Evolutionary conservation across 495 filamentous ascomycete species (phyloP), one percentile per base, ranked within the genome.

Genomic region (Podospora pseudocomata): DNA sequence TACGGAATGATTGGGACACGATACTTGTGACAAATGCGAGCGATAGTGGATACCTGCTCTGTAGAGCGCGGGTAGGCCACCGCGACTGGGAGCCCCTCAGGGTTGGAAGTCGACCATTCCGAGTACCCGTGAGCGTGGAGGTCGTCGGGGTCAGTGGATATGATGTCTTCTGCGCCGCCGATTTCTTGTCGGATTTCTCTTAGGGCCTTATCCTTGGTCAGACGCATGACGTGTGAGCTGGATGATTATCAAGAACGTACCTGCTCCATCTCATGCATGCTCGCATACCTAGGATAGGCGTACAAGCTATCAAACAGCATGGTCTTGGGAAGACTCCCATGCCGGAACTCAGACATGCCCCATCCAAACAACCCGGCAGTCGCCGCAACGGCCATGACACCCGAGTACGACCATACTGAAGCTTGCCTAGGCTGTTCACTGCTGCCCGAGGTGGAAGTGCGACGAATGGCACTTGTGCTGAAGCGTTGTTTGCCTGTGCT

Each of bases 1-100:
- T 90, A 97, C 0, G 92, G 91, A 71, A 90, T 90, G 83, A 97
- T 92, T 18, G 94, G 94, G 65, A 97, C 86, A 16, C 86, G 87
- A 79, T 93, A 90, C 77, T 91, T 91, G 79, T 89, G 81, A 80
- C 94, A 97, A 61, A 93, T 81, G 73, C 90, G 90, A 11, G 90
- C 92, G 39, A 97, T 92, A 60, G 86, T 75, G 7, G 90, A 89
- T 23, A 97, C 92, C 64, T 97, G 90, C 67, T 91, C 85, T 1
- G 93, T 97, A 5, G 84, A 87, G 59, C 86, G 89, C 16, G 91
- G 92, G 74, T 92, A 93, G 9, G 86, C 90, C 44, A 94, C 91
- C 0, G 92, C 92, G n/a, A 93, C 89, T 0, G 92, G 92, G 0
- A 93, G 79, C 4, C 85, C 85, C 53, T 92, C 88, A 15, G 89